phyloP scores from a whole-genome alignment of 805 yeast genomes.

The Wickerhamomyces ciferrii region DNA sequence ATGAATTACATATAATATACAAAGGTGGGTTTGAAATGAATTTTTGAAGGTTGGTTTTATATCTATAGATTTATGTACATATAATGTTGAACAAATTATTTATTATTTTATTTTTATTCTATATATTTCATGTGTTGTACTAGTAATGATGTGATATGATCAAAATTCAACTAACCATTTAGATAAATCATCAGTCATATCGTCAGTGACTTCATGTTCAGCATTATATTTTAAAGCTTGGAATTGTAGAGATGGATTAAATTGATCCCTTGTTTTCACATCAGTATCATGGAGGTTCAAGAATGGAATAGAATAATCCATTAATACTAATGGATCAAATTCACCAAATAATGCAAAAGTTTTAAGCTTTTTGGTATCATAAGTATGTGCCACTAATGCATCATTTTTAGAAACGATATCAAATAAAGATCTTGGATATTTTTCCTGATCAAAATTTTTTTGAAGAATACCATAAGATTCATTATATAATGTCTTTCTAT shows the following conservation, averaged over 20 bases:
- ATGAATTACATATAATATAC: too few species aligned
- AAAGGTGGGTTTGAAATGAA: too few species aligned
- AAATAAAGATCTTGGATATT: conserved; percentile 8
- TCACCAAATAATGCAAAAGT: conserved; percentile 18
- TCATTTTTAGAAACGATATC: conserved; percentile 10
- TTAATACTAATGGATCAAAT: conserved; percentile 10
- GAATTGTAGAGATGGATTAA: conserved; percentile 2
- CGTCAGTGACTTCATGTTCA: conserved; percentile 13
- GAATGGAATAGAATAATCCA: conserved; percentile 9
- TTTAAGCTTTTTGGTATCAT: conserved; percentile 4
- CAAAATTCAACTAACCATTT: conserved; percentile 11
- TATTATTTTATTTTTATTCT: background rate
- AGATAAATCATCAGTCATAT: conserved; percentile 14
- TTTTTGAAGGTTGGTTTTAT: background rate
- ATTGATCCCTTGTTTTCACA: background rate
- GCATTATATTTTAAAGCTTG: conserved; percentile 12
- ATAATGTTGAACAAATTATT: background rate
- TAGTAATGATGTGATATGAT: conserved; percentile 2
- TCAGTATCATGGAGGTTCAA: conserved; percentile 2
- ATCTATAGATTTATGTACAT: too few species aligned
- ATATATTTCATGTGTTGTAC: background rate
- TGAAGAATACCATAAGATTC: background rate
- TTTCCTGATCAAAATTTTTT: background rate
- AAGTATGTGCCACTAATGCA: conserved; percentile 5
- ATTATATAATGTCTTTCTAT: background rate